Evolutionary conservation across 805 yeast genomes (phyloP), one percentile per base, ranked within the genome.

Genomic region (Ogataea ramenticola): DNA sequence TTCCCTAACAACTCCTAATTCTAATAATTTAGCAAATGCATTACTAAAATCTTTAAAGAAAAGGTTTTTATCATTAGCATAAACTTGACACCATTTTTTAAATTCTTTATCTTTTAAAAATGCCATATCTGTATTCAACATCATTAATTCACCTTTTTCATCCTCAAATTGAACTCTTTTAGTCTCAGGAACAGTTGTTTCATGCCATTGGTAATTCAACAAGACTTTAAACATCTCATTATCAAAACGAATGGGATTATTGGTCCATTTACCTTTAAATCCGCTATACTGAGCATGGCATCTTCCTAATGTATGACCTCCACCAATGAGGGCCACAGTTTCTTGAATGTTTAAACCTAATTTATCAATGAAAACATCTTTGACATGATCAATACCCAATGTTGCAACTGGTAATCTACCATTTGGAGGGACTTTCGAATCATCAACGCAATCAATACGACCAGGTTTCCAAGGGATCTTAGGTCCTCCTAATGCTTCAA

Each of bases 391-490:
- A 2, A 82, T 74, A 42, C 79, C 89, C 54, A 70, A 61, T 5
- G 80, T 63, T 22, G 89, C 95, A 56, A 82, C 79, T 6, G 96
- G 96, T 39, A 86, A 69, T 57, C 86, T 72, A 15, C 85, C 88
- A 57, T 78, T 81, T 17, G 76, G 77, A 30, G 89, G 86, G 15
- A 72, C 72, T 36, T 76, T 72, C 17, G 54, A 49, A 16, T 66
- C 56, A 46, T 72, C 80, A 2, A 60, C 63, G 46, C 72, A 64
- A 58, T 86, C 88, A 9, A 73, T 67, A 62, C 96, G 71, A 36
- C 96, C 96, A 8, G 93, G 82, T 63, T 79, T 80, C 96, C 96
- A 88, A 17, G 75, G 71, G 45, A 86, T 68, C 52, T 77, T 72
- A 32, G 95, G 95, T 6, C 95, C 95, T 22, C 84, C 84, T 66